Evolutionary conservation across 768 basidiomycete species (phyloP).

Genomic region (Candolleomyces eurysporus): DNA sequence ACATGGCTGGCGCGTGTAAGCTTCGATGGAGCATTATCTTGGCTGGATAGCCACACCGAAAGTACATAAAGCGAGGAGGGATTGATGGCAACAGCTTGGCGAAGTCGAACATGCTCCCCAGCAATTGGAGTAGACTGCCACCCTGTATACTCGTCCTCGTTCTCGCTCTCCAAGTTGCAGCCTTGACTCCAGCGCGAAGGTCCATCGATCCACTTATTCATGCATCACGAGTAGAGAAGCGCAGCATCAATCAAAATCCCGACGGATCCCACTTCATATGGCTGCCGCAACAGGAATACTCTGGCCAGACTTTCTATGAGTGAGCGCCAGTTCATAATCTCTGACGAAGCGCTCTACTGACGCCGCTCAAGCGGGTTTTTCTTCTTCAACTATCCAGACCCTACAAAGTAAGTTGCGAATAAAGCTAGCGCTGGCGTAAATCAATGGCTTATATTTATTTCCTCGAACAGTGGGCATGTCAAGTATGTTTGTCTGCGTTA

Average conservation of each 20-base stretch:
- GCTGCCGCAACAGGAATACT: conserved; percentile 66
- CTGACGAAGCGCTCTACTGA: neutral
- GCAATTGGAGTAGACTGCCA: conserved; percentile 3
- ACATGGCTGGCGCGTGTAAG: neutral
- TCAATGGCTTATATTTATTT: conserved; percentile 11
- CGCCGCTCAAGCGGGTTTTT: conserved; percentile 42
- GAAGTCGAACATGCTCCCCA: neutral
- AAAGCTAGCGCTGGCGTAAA: conserved; percentile 9
- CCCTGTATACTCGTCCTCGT: conserved; percentile 6
- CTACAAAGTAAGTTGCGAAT: conserved; percentile 55
- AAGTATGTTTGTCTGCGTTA: conserved; percentile 43
- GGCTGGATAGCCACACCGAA: neutral
- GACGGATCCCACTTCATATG: conserved; percentile 58
- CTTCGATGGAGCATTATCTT: neutral
- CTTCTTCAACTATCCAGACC: conserved; percentile 62
- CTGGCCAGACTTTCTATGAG: conserved; percentile 70
- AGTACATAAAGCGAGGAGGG: neutral
- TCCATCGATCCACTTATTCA: neutral
- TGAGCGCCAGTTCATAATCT: conserved; percentile 28
- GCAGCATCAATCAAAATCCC: conserved; percentile 36
- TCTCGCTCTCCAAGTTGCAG: conserved; percentile 4
- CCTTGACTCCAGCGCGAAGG: neutral
- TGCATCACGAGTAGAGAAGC: conserved; percentile 15
- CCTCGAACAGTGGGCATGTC: conserved; percentile 57
- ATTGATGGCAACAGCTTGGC: neutral